A percentile compares a stretch with the other conserved stretches of the same genome.
Conservation (phyloP, 2,329 filamentous ascomycete species). For the Aspergillus ibericus region DNA sequence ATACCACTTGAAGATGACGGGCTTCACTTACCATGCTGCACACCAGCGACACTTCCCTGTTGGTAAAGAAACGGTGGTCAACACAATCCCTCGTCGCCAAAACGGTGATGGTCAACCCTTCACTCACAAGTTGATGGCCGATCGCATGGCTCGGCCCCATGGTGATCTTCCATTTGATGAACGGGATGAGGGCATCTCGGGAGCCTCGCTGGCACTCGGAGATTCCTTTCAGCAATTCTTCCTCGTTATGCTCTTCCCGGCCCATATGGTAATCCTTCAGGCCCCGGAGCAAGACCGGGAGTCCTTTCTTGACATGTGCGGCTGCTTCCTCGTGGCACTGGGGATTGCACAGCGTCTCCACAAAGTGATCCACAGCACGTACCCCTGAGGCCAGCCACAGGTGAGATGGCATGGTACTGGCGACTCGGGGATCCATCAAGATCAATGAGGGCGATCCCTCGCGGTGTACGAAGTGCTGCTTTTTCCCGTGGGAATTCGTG, state of each 20-base stretch:
- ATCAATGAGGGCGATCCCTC: conserved; percentile 1
- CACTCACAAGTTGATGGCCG: conserved; percentile 2
- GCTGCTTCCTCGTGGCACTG: conserved; percentile 1
- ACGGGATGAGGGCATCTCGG: not conserved
- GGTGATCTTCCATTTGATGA: conserved; percentile 3
- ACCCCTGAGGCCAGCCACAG: conserved; percentile 5
- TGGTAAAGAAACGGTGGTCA: not conserved
- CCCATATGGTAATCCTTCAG: not conserved
- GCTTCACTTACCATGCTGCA: conserved; percentile 3
- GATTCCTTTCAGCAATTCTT: conserved; percentile 1
- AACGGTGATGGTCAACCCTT: not conserved
- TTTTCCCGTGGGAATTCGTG: not conserved
- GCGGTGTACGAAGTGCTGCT: not conserved
- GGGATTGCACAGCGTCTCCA: not conserved
- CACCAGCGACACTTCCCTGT: conserved; percentile 1
- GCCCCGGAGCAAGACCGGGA: not conserved
- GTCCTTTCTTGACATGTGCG: not conserved
- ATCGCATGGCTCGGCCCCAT: conserved; percentile 1
- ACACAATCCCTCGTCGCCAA: not conserved
- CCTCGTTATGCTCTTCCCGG: not conserved
- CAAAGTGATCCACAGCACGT: conserved; percentile 1
- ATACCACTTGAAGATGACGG: no score
- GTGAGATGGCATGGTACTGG: not conserved
- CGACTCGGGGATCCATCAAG: conserved; percentile 3
- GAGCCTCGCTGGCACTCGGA: conserved; percentile 3